Evolutionary conservation across 768 basidiomycete genomes (phyloP), one percentile per base, ranked within the genome.

Genomic region (Pleurotus platypus): DNA sequence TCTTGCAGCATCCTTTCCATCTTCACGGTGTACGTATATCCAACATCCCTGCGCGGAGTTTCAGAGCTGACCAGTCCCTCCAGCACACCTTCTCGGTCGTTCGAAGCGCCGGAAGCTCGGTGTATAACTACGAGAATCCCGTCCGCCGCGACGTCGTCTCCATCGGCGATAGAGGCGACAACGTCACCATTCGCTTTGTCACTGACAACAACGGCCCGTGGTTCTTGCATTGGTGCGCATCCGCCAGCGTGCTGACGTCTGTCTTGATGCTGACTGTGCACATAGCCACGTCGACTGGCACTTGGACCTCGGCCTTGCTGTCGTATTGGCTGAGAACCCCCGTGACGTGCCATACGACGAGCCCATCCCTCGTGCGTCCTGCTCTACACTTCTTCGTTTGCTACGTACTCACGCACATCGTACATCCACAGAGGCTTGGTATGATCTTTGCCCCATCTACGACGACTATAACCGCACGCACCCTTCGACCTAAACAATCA

Each of bases 121-220:
- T 45, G 0, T 75, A 75, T 60, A 78, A 78, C 58, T 75, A 70
- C 56, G 26, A 60, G 4, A 75, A 87, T 63, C 85, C 85, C 0
- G 62, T 66, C 56, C 72, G 78, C 57, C 75, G 86, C 49, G 86
- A 87, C 65, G 82, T 82, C 1, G 77, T 85, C 5, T 64, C 58
- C 51, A 65, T 69, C 16, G 74, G 76, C 13, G 15, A 42, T 39
- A 56, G 62, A 13, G 72, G 69, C 24, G 68, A 71, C 35, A 69
- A 67, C 37, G 68, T 70, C 16, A 72, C 70, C 7, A 70, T 79
- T 54, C 68, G 78, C 7, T 78, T 78, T 60, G 64, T 67, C 12
- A 76, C 75, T 3, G 71, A 77, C 58, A 76, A 75, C 50, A 62
- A 71, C 16, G 72, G 70, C 4, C 70, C 70, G 5, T 67, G 67